Conservation (phyloP, 495 filamentous ascomycete species). For the Tuber indicum region DNA sequence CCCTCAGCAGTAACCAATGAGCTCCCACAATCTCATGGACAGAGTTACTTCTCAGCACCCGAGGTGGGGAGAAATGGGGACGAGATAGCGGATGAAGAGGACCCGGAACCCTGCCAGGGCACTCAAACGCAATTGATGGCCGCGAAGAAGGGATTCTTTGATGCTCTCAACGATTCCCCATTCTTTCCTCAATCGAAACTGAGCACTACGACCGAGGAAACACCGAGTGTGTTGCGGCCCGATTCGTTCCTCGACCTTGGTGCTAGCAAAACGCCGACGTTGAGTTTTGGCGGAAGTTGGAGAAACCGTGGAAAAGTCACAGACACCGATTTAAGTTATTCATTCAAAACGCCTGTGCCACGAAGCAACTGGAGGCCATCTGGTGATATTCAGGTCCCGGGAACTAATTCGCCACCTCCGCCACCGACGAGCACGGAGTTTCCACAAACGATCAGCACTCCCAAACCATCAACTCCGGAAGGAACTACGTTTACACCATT, state of each 20-base stretch:
- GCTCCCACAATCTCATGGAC: background rate
- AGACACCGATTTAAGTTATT: conserved; percentile 3
- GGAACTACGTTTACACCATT: conserved; percentile 32
- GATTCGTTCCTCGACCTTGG: conserved; percentile 23
- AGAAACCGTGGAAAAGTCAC: background rate
- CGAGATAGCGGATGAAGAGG: conserved; percentile 1
- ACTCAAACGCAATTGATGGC: conserved; percentile 26
- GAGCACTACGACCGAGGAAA: conserved; percentile 10
- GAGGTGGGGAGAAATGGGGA: conserved; percentile 3
- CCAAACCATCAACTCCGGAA: conserved; percentile 12
- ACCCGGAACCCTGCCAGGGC: conserved; percentile 23
- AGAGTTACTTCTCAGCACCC: background rate
- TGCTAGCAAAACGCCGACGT: conserved; percentile 10
- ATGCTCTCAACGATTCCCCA: conserved; percentile 33
- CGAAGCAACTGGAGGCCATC: conserved; percentile 6
- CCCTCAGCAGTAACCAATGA: background rate
- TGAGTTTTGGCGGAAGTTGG: background rate
- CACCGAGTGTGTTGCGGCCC: conserved; percentile 23
- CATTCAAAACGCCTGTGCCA: conserved; percentile 18
- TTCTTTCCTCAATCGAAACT: conserved; percentile 13
- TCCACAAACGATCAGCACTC: background rate
- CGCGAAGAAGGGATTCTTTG: conserved; percentile 30
- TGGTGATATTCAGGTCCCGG: background rate
- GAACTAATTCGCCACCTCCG: background rate
- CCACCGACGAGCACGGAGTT: background rate